These are phyloP conservation scores for Noccaea bulbosa DNA, from an alignment of 345 rosid genomes.

Conservation along the genomic window DNA sequence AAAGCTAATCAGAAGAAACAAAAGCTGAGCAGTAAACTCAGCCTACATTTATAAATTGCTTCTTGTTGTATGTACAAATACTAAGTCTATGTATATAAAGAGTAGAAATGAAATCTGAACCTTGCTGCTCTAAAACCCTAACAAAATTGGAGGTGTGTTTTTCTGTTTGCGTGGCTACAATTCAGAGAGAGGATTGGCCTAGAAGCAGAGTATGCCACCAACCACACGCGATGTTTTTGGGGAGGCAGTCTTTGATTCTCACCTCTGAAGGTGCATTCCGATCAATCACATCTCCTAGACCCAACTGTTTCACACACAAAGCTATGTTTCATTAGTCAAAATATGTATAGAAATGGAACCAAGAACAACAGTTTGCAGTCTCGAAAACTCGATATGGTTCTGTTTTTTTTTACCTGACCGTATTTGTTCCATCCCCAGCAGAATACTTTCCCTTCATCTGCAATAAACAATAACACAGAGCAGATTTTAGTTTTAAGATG, in stretches of 20 bases:
- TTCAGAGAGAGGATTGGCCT: slow-evolving; percentile 63
- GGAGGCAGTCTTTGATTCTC: slow-evolving; percentile 59
- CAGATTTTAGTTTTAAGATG: not conserved
- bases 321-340: not conserved
- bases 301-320: slow-evolving; percentile 67
- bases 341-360: not conserved
- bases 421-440: slow-evolving; percentile 99
- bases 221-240: slow-evolving; percentile 78
- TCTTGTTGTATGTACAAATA: slow-evolving; percentile 35
- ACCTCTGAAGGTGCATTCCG: slow-evolving; percentile 80
- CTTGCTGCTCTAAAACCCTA: slow-evolving; percentile 46
- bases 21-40: slow-evolving; percentile 10
- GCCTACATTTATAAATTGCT: slow-evolving; percentile 13
- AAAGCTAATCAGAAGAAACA: slow-evolving; percentile 22
- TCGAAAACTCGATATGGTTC: slow-evolving; percentile 9
- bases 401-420: slow-evolving; percentile 74
- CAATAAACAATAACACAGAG: slow-evolving; percentile 40
- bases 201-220: slow-evolving; percentile 99
- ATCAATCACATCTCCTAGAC: slow-evolving; percentile 86
- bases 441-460: slow-evolving; percentile 73
- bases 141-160: slow-evolving; percentile 55
- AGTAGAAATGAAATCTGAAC: slow-evolving; percentile 6
- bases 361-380: slow-evolving; percentile 13
- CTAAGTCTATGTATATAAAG: slow-evolving; percentile 11
- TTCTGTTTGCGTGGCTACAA: slow-evolving; percentile 9